Evolutionary conservation across 2,329 filamentous ascomycete species (phyloP), one percentile per base, ranked within the genome.

Genomic region (Sordariomycetes sp.): DNA sequence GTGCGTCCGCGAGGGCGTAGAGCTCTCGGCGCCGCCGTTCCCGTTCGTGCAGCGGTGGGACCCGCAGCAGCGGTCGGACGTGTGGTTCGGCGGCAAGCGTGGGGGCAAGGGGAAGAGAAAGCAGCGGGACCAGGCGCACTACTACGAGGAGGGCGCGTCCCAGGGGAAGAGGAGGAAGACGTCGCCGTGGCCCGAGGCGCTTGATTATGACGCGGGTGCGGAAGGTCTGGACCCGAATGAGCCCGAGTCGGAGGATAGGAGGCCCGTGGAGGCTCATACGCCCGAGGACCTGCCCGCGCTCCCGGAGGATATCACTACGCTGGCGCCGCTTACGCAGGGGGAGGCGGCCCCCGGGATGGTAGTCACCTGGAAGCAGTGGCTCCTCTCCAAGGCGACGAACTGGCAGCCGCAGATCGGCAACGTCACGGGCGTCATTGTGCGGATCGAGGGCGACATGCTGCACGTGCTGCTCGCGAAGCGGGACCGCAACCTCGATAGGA

Each of bases 31-130:
- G 36, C 91, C 92, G 0, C 89, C 91, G 0, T 96, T 95, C 65
- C 91, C 91, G 0, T 96, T 96, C 68, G 76, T 87, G 17, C 90
- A 96, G 68, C 81, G 88, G 53, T 96, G 91, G 92, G 89, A 95
- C 68, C 79, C 81, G 3, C 85, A 90, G 60, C 87, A 91, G 64
- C 72, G 73, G 61, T 70, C 64, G 55, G 66, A 67, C 2, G 24
- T 35, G n/a, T 56, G 55, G 55, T 65, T 63, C 4, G 73, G 74
- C 51, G 69, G 67, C 45, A 72, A 72, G 53, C 66, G 70, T 32
- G 69, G 70, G 25, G 69, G 68, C 42, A 81, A 75, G 61, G 71
- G 74, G 57, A 84, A 85, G 66, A 73, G 76, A 35, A 60, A 64
- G 52, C 69, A 72, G 54, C 69, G 70, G 13, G 68, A 72, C 57